A percentile compares a stretch with the other conserved stretches of the same genome.
phyloP scores from a whole-genome alignment of 192 early-diverging fungal genomes.

The Geosiphon pyriformis region DNA sequence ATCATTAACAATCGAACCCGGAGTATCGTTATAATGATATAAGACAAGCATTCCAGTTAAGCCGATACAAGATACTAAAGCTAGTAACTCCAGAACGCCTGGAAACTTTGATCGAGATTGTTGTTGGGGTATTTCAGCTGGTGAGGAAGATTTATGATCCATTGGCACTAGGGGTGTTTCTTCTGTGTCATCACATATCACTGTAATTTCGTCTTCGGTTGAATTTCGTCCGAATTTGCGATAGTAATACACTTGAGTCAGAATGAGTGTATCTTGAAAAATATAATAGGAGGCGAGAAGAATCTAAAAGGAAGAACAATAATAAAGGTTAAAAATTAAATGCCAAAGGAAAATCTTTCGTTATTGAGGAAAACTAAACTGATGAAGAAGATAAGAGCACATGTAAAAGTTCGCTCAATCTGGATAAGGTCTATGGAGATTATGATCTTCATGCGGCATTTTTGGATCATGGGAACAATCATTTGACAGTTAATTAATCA shows the following conservation, averaged over 20 bases:
- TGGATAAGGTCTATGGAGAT: no score
- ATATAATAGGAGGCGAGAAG: neutral
- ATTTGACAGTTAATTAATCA: neutral
- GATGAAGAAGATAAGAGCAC: no score
- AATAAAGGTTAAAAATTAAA: no score
- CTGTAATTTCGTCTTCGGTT: neutral
- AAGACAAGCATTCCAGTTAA: constrained; percentile 25
- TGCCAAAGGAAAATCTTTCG: no score
- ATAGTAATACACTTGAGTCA: neutral
- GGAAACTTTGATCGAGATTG: neutral
- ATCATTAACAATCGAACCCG: constrained; percentile 1
- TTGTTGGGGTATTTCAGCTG: neutral
- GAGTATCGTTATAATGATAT: no score
- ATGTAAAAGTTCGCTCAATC: no score
- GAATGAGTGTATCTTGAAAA: neutral
- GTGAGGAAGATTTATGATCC: neutral
- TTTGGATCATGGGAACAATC: neutral
- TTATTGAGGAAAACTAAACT: no score
- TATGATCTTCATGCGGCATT: no score
- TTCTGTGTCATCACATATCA: neutral
- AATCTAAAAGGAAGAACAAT: no score
- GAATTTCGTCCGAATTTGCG: neutral
- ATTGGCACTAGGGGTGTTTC: neutral
- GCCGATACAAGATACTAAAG: neutral
- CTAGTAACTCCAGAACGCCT: neutral